Evolutionary conservation across 2,329 filamentous ascomycete genomes (phyloP), one percentile per base, ranked within the genome.

Genomic region (Claviceps arundinis): DNA sequence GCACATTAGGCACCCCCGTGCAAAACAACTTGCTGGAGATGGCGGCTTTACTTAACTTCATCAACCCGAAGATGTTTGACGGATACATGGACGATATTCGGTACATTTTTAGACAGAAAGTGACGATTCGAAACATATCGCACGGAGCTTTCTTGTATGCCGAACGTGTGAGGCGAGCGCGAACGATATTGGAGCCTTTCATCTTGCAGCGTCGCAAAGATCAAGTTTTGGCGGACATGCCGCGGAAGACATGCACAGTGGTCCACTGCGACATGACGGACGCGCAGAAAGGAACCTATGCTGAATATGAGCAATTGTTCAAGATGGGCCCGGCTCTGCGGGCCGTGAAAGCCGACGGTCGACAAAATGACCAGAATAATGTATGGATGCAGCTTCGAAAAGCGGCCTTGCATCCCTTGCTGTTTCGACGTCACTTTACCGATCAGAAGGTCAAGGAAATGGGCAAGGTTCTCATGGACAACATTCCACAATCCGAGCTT

Each of bases 11-110:
- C 43, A 98, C 93, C 0, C 93, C 93, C 0, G 77, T 98, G 2
- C 88, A 94, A 65, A 94, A 98, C 70, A 97, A 97, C 64, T 73
- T 98, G 19, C 84, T 91, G 63, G 93, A 98, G 69, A 80, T 98
- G 61, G 85, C 89, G 42, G 87, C 89, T 2, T 78, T 98, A 14
- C 78, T 98, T 13, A 88, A 85, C n/a, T 97, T 98, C 64, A 89
- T 98, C 61, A 85, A 97, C 67, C 93, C 93, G 0, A 71, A 79
- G 7, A 77, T 97, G 38, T 98, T 98, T 65, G 73, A 79, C 9
- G 78, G 84, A 38, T 82, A 85, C 56, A 81, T 85, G 60, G 83
- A 93, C 8, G 81, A 90, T 55, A 76, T 98, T n/a, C 76, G 85
- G 53, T 85, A 82, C 50, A 85, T 97, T 47, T 98, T 98, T 70